Percentiles rank a stretch among this genome's conserved stretches.
phyloP scores from a whole-genome alignment of 306 rosid genomes.

The Inga laurina region DNA sequence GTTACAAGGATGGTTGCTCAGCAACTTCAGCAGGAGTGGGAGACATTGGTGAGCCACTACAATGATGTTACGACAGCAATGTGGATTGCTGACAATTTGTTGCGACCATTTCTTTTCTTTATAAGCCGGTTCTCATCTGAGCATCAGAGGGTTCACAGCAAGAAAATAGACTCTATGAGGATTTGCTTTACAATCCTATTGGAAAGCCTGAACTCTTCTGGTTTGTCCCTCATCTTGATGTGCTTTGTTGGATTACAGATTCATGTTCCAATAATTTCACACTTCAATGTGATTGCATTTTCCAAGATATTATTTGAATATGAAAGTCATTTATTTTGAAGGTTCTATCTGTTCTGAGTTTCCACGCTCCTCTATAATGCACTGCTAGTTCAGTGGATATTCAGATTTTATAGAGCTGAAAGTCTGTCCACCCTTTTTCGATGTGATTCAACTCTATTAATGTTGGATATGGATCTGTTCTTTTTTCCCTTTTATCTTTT shows the following conservation, averaged over 20 bases:
- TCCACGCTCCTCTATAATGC: not conserved
- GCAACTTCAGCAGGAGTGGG: constrained; percentile 85
- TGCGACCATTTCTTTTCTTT: constrained; percentile 92
- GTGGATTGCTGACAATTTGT: constrained; percentile 58
- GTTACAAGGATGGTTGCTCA: constrained; percentile 53
- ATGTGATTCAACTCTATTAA: not conserved
- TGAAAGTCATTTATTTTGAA: not conserved
- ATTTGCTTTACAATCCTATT: constrained; percentile 68
- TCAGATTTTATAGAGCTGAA: not conserved
- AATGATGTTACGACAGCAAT: constrained; percentile 46
- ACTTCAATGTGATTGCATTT: constrained; percentile 24
- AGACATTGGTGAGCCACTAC: constrained; percentile 46
- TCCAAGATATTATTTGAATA: constrained; percentile 14
- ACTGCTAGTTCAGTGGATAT: constrained; percentile 1
- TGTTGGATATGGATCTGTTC: not conserved
- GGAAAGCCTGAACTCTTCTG: constrained; percentile 77
- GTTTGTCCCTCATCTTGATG: constrained; percentile 47
- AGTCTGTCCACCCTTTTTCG: not conserved
- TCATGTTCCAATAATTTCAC: constrained; percentile 24
- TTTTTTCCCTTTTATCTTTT: not conserved
- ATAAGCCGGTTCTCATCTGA: constrained; percentile 47
- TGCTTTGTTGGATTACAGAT: constrained; percentile 28
- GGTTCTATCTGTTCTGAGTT: constrained; percentile 2
- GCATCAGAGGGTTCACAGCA: constrained; percentile 42
- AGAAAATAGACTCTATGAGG: constrained; percentile 52